Conservation (phyloP, 495 filamentous ascomycete species). For the Mycothermus thermophilus region DNA sequence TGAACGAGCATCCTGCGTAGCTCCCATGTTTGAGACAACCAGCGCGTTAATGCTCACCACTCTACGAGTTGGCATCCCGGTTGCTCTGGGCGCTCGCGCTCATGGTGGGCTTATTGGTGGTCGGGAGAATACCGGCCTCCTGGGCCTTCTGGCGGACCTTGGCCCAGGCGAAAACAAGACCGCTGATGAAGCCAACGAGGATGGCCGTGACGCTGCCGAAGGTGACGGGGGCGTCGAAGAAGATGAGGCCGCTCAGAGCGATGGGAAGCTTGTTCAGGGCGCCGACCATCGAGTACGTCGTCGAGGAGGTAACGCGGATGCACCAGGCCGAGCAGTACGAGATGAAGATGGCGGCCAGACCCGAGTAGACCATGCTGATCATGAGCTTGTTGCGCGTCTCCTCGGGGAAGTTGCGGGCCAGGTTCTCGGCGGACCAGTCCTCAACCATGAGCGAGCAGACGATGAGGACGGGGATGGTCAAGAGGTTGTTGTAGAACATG, state of each 20-base stretch:
- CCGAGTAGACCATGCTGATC: constrained; percentile 85
- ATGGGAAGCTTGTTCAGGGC: constrained; percentile 96
- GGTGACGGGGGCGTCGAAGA: constrained; percentile 92
- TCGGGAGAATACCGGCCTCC: constrained; percentile 55
- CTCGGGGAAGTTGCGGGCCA: constrained; percentile 74
- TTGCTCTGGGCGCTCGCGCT: constrained; percentile 89
- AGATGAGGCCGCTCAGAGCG: constrained; percentile 76
- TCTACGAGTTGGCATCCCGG: constrained; percentile 53
- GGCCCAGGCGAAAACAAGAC: constrained; percentile 81
- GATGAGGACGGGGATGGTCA: constrained; percentile 87
- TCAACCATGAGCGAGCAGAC: constrained; percentile 71
- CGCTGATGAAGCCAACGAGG: constrained; percentile 74
- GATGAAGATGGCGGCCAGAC: constrained; percentile 89
- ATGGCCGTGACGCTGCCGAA: constrained; percentile 85
- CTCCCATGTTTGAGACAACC: too few relatives aligned
- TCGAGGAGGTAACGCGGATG: constrained; percentile 89
- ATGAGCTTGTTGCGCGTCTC: constrained; percentile 61
- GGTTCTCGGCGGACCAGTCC: constrained; percentile 80
- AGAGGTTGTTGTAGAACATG: constrained; percentile 99
- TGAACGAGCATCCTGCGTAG: too few relatives aligned
- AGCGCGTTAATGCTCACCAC: background rate
- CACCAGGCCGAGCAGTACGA: constrained; percentile 98
- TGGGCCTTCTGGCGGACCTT: constrained; percentile 68
- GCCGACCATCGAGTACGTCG: constrained; percentile 97
- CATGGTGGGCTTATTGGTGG: constrained; percentile 49